Percentiles rank a stretch among this genome's conserved stretches.
Conservation (phyloP, 1,284 basidiomycete species). For the Apiotrichum laibachii region DNA sequence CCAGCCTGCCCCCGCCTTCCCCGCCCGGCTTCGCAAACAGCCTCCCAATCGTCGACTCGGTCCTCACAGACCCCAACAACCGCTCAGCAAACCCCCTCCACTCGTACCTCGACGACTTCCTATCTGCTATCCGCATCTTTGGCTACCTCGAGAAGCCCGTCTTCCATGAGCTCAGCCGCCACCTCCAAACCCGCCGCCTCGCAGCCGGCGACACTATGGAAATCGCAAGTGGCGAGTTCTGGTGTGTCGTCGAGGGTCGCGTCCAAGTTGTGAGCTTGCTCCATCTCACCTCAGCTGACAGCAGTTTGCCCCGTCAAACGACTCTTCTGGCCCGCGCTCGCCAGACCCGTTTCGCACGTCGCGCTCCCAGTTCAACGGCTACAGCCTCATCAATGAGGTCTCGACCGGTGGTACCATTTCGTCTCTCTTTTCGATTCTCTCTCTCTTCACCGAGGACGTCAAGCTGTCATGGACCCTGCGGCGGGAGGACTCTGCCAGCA, state of each 20-base stretch:
- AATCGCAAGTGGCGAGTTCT: constrained; percentile 82
- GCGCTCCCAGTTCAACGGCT: constrained; percentile 67
- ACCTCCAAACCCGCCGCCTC: constrained; percentile 83
- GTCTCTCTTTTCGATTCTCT: constrained; percentile 92
- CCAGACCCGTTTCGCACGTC: constrained; percentile 28
- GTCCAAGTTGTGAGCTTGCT: constrained; percentile 53
- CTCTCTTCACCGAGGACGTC: constrained; percentile 93
- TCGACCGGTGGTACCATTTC: constrained; percentile 91
- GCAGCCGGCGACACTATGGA: constrained; percentile 86
- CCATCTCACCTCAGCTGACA: neutral
- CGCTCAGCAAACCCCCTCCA: constrained; percentile 67
- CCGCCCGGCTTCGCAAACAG: constrained; percentile 34
- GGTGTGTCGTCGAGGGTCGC: constrained; percentile 88
- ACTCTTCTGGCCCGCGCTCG: constrained; percentile 19
- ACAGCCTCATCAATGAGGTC: constrained; percentile 89
- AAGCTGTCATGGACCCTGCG: constrained; percentile 71
- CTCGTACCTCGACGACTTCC: constrained; percentile 91
- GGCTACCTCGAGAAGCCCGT: constrained; percentile 94
- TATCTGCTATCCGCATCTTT: constrained; percentile 90
- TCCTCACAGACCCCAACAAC: constrained; percentile 67
- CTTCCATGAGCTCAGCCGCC: constrained; percentile 89
- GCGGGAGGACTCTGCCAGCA: constrained; percentile 39
- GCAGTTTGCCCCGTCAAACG: constrained; percentile 60
- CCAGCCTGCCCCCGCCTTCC: constrained; percentile 35
- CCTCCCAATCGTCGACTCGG: constrained; percentile 26